Conservation (phyloP, 257 asterid species). For the Gentiana straminea region DNA sequence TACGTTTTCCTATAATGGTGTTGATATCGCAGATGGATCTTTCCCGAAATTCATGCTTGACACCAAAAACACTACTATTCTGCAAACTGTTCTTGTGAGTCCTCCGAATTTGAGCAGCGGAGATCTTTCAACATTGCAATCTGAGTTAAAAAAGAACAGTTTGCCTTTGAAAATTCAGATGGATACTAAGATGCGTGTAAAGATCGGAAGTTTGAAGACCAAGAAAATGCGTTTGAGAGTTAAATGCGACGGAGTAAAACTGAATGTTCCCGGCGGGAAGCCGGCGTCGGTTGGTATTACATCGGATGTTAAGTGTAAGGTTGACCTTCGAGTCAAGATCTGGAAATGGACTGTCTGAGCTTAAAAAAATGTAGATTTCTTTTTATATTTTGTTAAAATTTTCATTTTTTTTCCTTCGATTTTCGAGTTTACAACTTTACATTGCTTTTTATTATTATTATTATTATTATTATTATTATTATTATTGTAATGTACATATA, state of each 20-base stretch:
- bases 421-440: background rate
- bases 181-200: slow-evolving; percentile 61
- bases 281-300: slow-evolving; percentile 18
- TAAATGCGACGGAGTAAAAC: slow-evolving; percentile 30
- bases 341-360: slow-evolving; percentile 33
- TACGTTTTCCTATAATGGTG: slow-evolving; percentile 30
- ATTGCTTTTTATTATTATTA: no score
- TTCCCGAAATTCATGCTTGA: slow-evolving; percentile 53
- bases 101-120: slow-evolving; percentile 32
- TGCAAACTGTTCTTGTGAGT: slow-evolving; percentile 32
- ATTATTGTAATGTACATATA: no score
- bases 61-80: slow-evolving; percentile 34
- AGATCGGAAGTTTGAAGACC: slow-evolving; percentile 49
- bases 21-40: slow-evolving; percentile 50
- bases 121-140: slow-evolving; percentile 33
- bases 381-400: background rate
- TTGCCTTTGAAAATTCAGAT: slow-evolving; percentile 48
- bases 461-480: no score
- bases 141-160: slow-evolving; percentile 38
- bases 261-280: slow-evolving; percentile 22
- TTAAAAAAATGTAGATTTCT: background rate
- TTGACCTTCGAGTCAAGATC: slow-evolving; percentile 40
- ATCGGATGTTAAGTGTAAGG: slow-evolving; percentile 27
- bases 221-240: slow-evolving; percentile 54
- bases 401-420: background rate